Evolutionary conservation across 306 rosid genomes (phyloP), one percentile per base, ranked within the genome.

Genomic region (Citrullus colocynthis): DNA sequence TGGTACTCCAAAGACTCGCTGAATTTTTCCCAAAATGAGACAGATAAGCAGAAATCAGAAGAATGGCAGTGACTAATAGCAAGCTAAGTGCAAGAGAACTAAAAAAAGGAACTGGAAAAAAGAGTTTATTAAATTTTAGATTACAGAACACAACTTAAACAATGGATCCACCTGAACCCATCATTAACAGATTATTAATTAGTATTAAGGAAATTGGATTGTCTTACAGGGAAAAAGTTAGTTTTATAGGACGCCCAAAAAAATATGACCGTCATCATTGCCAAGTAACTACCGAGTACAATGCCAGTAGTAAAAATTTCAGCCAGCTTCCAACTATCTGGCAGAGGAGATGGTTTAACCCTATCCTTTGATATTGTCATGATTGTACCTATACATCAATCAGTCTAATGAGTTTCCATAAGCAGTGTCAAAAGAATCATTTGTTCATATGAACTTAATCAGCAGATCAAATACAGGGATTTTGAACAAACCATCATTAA

Each of bases 341-440:
- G 99, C 56, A 92, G 87, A 77, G 98, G 99, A 74, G 99, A 96
- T 74, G 99, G 99, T 78, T 96, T 93, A 71, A 93, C 99, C 32
- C 99, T 82, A 81, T 96, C 99, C 89, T 96, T 96, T 48, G 99
- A 93, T 66, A 96, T 96, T 73, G 99, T 96, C 99, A 96, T 96
- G 61, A 96, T 96, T 39, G 99, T 96, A 77, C 99, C 99, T 96
- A 80, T 5, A 80, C 54, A 74, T 77, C 1, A 62, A 79, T 59
- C 41, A 16, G 44, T 64, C 48, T 51, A 9, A 17, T 9, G 60
- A 75, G 18, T 49, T 37, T 48, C 24, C 24, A 72, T 72, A 48
- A 15, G 16, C 28, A 3, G 77, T 73, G 34, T 1, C n/a, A 75
- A 76, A 30, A 76, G 67, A 48, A 48, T 48, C 5, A 48, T 48